phyloP scores from a whole-genome alignment of 805 yeast species.

The Yamadazyma scolyti region DNA sequence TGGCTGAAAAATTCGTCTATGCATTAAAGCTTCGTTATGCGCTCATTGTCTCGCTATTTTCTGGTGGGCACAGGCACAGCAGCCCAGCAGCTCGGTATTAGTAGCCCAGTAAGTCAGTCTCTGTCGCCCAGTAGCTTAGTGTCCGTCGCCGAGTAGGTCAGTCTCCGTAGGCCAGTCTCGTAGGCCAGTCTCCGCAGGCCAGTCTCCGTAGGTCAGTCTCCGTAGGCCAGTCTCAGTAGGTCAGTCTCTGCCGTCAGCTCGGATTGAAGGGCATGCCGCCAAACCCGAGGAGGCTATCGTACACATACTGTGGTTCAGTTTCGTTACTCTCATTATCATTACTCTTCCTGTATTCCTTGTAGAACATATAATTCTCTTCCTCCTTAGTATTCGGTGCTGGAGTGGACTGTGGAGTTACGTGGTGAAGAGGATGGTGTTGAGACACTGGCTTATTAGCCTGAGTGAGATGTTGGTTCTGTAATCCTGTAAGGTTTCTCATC shows the following conservation, averaged over 20 bases:
- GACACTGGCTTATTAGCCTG: constrained; percentile 39
- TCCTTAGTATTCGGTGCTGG: constrained; percentile 3
- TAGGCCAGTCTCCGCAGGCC: too few relatives aligned
- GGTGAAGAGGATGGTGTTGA: constrained; percentile 52
- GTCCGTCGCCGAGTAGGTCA: too few relatives aligned
- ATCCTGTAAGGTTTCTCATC: constrained; percentile 50
- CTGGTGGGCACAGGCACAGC: too few relatives aligned
- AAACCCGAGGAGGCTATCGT: constrained; percentile 30
- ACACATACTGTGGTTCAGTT: constrained; percentile 17
- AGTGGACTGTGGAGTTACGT: constrained; percentile 8
- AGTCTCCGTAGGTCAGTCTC: too few relatives aligned
- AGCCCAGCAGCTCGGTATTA: too few relatives aligned
- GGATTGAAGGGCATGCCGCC: constrained; percentile 44
- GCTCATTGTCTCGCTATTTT: too few relatives aligned
- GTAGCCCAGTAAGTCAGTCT: too few relatives aligned
- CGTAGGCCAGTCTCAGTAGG: too few relatives aligned
- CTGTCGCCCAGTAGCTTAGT: too few relatives aligned
- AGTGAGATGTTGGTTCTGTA: background rate
- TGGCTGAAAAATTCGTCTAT: too few relatives aligned
- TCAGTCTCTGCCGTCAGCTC: constrained; percentile 3
- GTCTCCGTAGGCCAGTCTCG: too few relatives aligned
- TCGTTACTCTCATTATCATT: constrained; percentile 5
- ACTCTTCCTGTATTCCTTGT: constrained; percentile 3
- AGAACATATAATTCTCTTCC: constrained; percentile 10
- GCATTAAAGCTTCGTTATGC: too few relatives aligned